Percentiles rank a stretch among this genome's conserved stretches.
These are phyloP conservation scores for Apiospora rasikravindrae DNA, from an alignment of 2,329 filamentous ascomycete species.

Conservation along the genomic window DNA sequence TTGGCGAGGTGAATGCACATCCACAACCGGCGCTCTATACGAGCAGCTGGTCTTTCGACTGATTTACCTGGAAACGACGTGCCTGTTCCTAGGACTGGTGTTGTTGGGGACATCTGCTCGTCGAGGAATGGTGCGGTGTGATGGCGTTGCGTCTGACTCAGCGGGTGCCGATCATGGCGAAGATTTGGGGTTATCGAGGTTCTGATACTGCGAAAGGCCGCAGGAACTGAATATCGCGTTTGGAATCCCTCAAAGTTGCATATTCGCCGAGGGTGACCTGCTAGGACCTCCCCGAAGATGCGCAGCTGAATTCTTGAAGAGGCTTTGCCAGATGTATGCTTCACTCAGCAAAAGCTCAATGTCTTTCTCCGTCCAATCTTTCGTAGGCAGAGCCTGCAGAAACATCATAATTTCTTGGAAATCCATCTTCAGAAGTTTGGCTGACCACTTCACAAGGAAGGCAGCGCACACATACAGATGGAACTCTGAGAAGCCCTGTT, in stretches of 20 bases:
- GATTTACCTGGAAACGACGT: neutral
- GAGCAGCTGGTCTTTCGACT: too few species aligned
- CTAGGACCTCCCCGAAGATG: constrained; percentile 70
- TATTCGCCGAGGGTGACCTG: constrained; percentile 45
- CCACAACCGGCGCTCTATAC: neutral
- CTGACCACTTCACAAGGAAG: constrained; percentile 97
- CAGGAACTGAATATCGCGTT: neutral
- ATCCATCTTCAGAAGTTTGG: constrained; percentile 94
- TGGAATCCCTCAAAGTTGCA: constrained; percentile 41
- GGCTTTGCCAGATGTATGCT: constrained; percentile 97
- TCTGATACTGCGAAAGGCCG: neutral
- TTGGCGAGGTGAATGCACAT: neutral
- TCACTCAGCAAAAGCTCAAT: constrained; percentile 95
- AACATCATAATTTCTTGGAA: constrained; percentile 99
- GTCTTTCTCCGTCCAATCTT: constrained; percentile 96
- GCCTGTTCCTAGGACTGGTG: neutral
- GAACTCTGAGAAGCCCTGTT: constrained; percentile 97
- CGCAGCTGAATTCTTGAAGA: constrained; percentile 93
- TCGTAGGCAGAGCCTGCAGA: constrained; percentile 89
- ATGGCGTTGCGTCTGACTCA: neutral
- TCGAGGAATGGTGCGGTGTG: neutral
- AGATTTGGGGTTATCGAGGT: neutral
- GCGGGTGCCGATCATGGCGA: neutral
- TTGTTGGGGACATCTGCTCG: neutral
- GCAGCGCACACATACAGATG: constrained; percentile 98